These are phyloP conservation scores for Gynostemma pentaphyllum DNA, from an alignment of 306 rosid species.

Conservation along the genomic window DNA sequence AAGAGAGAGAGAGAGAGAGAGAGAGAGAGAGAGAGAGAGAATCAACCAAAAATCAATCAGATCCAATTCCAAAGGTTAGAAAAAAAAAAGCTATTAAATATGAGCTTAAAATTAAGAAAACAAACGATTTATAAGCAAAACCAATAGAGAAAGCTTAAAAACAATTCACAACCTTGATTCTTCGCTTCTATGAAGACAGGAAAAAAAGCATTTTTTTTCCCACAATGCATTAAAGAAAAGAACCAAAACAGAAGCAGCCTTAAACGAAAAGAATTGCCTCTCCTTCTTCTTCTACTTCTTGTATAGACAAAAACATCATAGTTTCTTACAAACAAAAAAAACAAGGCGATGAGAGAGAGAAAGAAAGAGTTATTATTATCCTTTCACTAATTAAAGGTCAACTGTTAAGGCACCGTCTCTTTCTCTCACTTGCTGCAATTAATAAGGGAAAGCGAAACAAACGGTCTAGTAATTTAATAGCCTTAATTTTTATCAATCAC, in stretches of 20 bases:
- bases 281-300: too few relatives aligned
- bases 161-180: background rate
- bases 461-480: conserved; percentile 5
- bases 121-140: background rate
- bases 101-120: background rate
- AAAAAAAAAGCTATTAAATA: background rate
- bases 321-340: conserved; percentile 1
- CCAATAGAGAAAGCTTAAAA: background rate
- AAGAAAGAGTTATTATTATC: conserved; percentile 12
- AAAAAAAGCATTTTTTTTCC: background rate
- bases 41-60: background rate
- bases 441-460: conserved; percentile 1
- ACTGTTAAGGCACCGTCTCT: conserved; percentile 8
- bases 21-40: background rate
- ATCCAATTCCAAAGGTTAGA: background rate
- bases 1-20: background rate
- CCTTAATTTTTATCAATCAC: background rate
- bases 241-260: background rate
- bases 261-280: background rate
- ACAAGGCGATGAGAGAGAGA: background rate
- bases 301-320: background rate
- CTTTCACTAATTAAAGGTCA: conserved; percentile 7
- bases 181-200: background rate
- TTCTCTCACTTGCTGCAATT: conserved; percentile 9
- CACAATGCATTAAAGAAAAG: background rate